These are phyloP conservation scores for Penicillium lagena DNA, from an alignment of 495 filamentous ascomycete genomes.

Conservation along the genomic window DNA sequence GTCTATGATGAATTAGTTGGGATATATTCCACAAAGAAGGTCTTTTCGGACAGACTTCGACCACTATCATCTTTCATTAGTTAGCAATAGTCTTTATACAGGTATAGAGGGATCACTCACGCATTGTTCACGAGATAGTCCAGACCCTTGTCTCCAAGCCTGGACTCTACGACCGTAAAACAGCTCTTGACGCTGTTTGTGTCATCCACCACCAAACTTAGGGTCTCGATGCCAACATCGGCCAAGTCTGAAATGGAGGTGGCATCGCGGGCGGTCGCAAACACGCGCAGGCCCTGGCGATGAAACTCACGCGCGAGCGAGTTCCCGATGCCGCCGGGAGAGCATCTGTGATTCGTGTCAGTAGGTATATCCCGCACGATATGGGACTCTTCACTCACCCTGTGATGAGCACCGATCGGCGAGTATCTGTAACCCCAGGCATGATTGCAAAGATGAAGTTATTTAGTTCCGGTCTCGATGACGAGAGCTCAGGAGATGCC, in stretches of 20 bases:
- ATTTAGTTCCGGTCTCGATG: too few species aligned
- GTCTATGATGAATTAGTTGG: conserved; percentile 23
- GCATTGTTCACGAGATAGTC: conserved; percentile 61
- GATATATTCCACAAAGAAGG: neutral
- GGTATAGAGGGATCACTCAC: conserved; percentile 19
- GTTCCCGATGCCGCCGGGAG: conserved; percentile 54
- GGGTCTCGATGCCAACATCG: conserved; percentile 44
- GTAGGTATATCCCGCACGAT: neutral
- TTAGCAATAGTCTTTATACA: neutral
- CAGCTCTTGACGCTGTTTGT: conserved; percentile 38
- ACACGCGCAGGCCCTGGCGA: conserved; percentile 42
- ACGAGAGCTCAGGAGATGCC: conserved; percentile 2
- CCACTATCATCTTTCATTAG: conserved; percentile 15
- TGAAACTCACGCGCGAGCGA: conserved; percentile 51
- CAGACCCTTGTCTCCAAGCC: conserved; percentile 39
- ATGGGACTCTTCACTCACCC: conserved; percentile 23
- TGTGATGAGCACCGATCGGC: conserved; percentile 40
- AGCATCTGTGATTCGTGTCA: conserved; percentile 31
- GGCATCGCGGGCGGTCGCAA: conserved; percentile 52
- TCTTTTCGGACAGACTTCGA: conserved; percentile 24
- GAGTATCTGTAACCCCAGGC: conserved; percentile 21
- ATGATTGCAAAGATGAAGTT: conserved; percentile 2
- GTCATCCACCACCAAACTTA: conserved; percentile 47
- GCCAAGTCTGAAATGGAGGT: conserved; percentile 38
- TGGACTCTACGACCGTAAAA: conserved; percentile 32